Evolutionary conservation across 805 yeast species (phyloP).

Genomic region (Schwanniomyces pseudopolymorphus): DNA sequence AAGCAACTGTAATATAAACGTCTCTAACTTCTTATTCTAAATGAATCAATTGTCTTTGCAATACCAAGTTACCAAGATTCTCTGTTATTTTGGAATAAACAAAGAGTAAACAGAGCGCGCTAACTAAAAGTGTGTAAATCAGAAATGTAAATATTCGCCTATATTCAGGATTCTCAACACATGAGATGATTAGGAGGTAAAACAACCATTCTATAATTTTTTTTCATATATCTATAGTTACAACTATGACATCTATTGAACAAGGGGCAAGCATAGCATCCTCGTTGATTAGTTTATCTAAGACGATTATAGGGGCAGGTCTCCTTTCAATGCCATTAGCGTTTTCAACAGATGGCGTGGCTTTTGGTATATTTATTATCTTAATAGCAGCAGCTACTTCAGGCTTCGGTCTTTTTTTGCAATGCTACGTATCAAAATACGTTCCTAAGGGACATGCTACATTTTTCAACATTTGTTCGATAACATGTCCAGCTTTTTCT

Average conservation of each 20-base stretch:
- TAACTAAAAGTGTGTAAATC: background rate
- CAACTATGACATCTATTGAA: conserved; percentile 14
- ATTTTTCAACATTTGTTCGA: conserved; percentile 66
- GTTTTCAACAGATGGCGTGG: conserved; percentile 63
- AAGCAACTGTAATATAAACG: background rate
- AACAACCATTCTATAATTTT: background rate
- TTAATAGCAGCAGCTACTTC: conserved; percentile 64
- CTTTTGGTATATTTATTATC: conserved; percentile 56
- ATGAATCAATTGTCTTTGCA: background rate
- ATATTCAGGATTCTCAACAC: background rate
- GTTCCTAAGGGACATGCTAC: conserved; percentile 63
- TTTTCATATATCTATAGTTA: background rate
- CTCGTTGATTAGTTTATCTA: conserved; percentile 64
- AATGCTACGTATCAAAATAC: conserved; percentile 57
- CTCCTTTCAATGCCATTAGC: conserved; percentile 74
- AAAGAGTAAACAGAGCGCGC: background rate
- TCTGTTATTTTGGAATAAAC: background rate
- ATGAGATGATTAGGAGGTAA: background rate
- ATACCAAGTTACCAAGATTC: background rate
- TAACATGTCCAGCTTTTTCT: conserved; percentile 60
- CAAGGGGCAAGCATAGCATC: conserved; percentile 52
- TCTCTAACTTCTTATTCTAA: background rate
- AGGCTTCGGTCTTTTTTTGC: conserved; percentile 64
- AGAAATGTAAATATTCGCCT: background rate
- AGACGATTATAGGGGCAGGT: conserved; percentile 83